Conservation (phyloP, 257 asterid species). For the Penstemon newberryi region DNA sequence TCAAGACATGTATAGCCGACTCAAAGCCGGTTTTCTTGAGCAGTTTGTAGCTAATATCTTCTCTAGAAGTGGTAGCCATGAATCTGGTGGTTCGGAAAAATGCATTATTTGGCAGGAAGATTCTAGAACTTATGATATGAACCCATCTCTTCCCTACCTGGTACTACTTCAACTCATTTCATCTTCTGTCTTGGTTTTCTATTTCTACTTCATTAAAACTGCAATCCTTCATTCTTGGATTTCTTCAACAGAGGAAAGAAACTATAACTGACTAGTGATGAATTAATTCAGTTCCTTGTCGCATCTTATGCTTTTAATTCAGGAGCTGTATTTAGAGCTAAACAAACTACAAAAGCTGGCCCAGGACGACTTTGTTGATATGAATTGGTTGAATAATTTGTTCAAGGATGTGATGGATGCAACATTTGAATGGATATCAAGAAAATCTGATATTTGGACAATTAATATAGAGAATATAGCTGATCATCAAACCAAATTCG, state of each 20-base stretch:
- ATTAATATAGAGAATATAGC: conserved; percentile 30
- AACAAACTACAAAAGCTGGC: conserved; percentile 56
- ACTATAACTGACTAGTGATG: background rate
- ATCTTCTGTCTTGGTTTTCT: background rate
- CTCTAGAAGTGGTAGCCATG: conserved; percentile 43
- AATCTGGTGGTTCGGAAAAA: conserved; percentile 31
- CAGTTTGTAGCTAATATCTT: conserved; percentile 45
- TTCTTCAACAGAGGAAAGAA: background rate
- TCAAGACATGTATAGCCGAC: conserved; percentile 41
- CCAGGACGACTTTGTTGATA: conserved; percentile 46
- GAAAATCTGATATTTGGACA: conserved; percentile 34
- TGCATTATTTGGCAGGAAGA: conserved; percentile 34
- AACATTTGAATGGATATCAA: conserved; percentile 43
- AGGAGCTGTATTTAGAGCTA: conserved; percentile 65
- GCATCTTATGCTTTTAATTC: conserved; percentile 5
- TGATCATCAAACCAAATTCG: conserved; percentile 32
- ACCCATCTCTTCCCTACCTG: conserved; percentile 68
- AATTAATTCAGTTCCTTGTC: too few species aligned
- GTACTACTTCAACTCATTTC: conserved; percentile 31
- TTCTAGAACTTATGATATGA: conserved; percentile 33
- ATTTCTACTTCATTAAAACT: background rate
- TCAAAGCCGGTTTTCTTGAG: conserved; percentile 48
- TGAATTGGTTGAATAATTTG: conserved; percentile 49
- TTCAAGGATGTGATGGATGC: conserved; percentile 51
- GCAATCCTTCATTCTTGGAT: background rate